A percentile compares a stretch with the other conserved stretches of the same genome.
phyloP scores from a whole-genome alignment of 768 basidiomycete species.

The Termitomyces sp. region DNA sequence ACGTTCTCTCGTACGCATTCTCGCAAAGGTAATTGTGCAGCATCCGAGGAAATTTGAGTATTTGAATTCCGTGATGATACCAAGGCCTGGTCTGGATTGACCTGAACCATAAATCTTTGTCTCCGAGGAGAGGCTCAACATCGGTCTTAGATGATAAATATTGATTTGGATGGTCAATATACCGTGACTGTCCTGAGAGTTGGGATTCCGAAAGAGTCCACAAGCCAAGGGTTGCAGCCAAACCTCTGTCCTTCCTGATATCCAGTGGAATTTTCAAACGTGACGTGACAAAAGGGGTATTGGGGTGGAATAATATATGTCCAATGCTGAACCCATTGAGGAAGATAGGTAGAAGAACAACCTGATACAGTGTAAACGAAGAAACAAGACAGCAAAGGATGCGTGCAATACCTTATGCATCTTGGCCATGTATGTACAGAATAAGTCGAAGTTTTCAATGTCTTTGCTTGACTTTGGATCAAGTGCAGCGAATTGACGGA shows the following conservation, averaged over 20 bases:
- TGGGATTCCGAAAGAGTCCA: conserved; percentile 30
- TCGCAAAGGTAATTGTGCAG: conserved; percentile 41
- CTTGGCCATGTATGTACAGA: conserved; percentile 43
- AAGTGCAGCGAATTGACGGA: conserved; percentile 50
- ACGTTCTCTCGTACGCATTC: conserved; percentile 26
- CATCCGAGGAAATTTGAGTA: conserved; percentile 41
- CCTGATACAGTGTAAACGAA: conserved; percentile 27
- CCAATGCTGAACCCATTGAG: conserved; percentile 45
- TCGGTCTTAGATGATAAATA: conserved; percentile 3
- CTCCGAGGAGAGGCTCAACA: conserved; percentile 15
- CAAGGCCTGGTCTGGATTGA: conserved; percentile 19
- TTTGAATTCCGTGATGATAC: conserved; percentile 35
- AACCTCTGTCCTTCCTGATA: conserved; percentile 19
- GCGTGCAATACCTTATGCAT: conserved; percentile 35
- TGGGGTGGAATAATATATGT: conserved; percentile 47
- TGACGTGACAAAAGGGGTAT: conserved; percentile 26
- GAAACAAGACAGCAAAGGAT: background rate
- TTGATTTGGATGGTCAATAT: conserved; percentile 14
- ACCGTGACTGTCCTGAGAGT: conserved; percentile 8
- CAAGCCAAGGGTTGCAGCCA: conserved; percentile 42
- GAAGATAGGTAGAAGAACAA: conserved; percentile 40
- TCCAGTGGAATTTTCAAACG: conserved; percentile 37
- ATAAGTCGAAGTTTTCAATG: conserved; percentile 28
- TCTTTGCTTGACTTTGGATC: conserved; percentile 35
- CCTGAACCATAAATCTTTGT: conserved; percentile 15